Base-by-base conservation (phyloP, 2,329 filamentous ascomycete species). In the Amauroascus niger region DNA sequence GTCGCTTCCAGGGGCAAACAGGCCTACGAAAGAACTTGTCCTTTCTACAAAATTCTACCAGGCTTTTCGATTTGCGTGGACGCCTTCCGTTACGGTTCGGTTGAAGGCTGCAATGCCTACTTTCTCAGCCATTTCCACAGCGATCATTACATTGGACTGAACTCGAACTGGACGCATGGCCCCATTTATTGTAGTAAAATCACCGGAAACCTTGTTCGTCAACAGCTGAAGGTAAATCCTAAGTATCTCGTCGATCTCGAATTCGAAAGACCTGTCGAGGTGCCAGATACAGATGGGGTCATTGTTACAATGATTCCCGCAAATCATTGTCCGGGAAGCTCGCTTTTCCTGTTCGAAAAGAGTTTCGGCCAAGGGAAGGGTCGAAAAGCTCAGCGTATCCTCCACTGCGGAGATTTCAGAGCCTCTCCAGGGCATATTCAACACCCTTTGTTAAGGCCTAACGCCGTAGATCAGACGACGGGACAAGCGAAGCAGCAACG, bases 101-200 rank as follows among this genome's bases (percentile, higher is more conserved):
- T 98, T 0, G 79, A 94, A 65, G 90, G 88, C 0, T 95, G 90
- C 67, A 85, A 87, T 52, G 93, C 91, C 1, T 98, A 98, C 66
- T 98, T 98, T 61, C 78, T 98, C 9, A 96, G 90, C 62, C 93
- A 98, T 66, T 98, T 97, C 61, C 93, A 98, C 69, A 96, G 89
- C 63, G 93, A 98, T 66, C 93, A 98, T 66, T 98, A 98, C 63
- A 83, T 96, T 32, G 93, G 93, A 1, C 74, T 98, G 9, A 93
- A 88, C 9, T 82, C 86, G 6, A 88, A 78, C 30, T 98, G 93
- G 93, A 81, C 76, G 37, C 90, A 98, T 66, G 93, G 93, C 0
- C 91, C 90, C 0, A 97, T 98, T 47, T 98, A 95, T 64, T 97
- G 93, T 73, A 97, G 91, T 65, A 85, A 83, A 61, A 87, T 95